Evolutionary conservation across 805 yeast species (phyloP), one percentile per base, ranked within the genome.

Genomic region (Scheffersomyces stipitis): DNA sequence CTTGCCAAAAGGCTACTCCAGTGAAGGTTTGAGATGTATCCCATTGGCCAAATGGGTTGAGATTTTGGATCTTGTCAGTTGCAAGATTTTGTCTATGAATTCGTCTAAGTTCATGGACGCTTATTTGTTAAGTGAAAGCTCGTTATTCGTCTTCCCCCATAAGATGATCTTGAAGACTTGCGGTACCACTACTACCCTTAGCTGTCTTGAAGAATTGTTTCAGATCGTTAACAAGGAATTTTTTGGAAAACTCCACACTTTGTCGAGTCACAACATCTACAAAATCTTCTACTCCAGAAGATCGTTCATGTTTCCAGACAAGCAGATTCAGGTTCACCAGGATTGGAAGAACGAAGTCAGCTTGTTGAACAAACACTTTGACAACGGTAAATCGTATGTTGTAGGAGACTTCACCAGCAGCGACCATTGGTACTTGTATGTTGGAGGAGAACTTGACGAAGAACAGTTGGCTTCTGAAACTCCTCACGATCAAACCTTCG

Each of bases 131-230:
- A 81, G 91, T 39, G 99, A 91, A 64, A 84, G 95, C 31, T 86
- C 96, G 13, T 66, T 93, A 54, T 90, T 91, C 63, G 95, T 93
- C 18, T 91, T 82, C 57, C 81, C 86, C 14, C 90, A 89, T 63
- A 88, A 86, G 59, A 51, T 93, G 44, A 80, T 91, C 33, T 72
- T 91, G 55, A 91, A 91, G 62, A 91, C 99, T 4, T 91, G 99
- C 60, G 99, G 99, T 5, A 90, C 97, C 3, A 91, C 98, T 1
- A 88, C 96, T 1, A 83, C 96, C 1, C 71, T 91, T 39, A 76
- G 80, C 16, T 91, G 96, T 47, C 62, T 91, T 18, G 79, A 78
- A 18, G 73, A 76, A 34, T 62, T 91, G 34, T 76, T 86, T 43
- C 76, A 76, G 31, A 48, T 50, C 12, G 60, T 64, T 16, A 52